Evolutionary conservation across 176 grass and related monocot species (phyloP).

Genomic region (Cenchrus americanus): DNA sequence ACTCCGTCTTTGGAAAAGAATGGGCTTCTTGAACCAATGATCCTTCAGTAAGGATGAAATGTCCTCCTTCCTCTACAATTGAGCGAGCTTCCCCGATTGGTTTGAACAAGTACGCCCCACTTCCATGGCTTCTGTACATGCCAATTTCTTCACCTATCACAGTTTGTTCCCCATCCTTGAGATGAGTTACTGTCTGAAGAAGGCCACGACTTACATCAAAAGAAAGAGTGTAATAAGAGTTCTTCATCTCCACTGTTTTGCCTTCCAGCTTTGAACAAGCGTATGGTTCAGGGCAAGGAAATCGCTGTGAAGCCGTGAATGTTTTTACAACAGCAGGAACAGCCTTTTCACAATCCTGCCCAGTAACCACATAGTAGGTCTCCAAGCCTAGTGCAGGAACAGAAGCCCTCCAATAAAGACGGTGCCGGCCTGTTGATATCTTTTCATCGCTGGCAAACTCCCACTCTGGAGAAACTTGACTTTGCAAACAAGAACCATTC

Average conservation of each 20-base stretch:
- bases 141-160: slow-evolving; percentile 85
- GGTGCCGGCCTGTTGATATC: slow-evolving; percentile 63
- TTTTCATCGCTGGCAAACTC: slow-evolving; percentile 57
- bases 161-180: slow-evolving; percentile 61
- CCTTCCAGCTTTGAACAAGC: slow-evolving; percentile 76
- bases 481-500: slow-evolving; percentile 84
- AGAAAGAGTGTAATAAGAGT: slow-evolving; percentile 69
- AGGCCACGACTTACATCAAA: slow-evolving; percentile 81
- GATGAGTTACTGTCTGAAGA: slow-evolving; percentile 60
- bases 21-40: slow-evolving; percentile 82
- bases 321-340: slow-evolving; percentile 62
- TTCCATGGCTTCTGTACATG: slow-evolving; percentile 84
- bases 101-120: slow-evolving; percentile 97
- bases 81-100: slow-evolving; percentile 75
- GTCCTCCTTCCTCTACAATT: slow-evolving; percentile 74
- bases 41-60: slow-evolving; percentile 87
- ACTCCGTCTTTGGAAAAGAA: slow-evolving; percentile 83
- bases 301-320: slow-evolving; percentile 55
- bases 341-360: slow-evolving; percentile 75
- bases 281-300: slow-evolving; percentile 87
- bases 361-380: slow-evolving; percentile 74
- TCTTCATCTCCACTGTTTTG: slow-evolving; percentile 69
- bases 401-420: slow-evolving; percentile 96
- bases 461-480: slow-evolving; percentile 94
- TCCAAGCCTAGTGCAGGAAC: slow-evolving; percentile 92